Evolutionary conservation across 805 yeast genomes (phyloP).

Genomic region (Maudiozyma saulgeensis): DNA sequence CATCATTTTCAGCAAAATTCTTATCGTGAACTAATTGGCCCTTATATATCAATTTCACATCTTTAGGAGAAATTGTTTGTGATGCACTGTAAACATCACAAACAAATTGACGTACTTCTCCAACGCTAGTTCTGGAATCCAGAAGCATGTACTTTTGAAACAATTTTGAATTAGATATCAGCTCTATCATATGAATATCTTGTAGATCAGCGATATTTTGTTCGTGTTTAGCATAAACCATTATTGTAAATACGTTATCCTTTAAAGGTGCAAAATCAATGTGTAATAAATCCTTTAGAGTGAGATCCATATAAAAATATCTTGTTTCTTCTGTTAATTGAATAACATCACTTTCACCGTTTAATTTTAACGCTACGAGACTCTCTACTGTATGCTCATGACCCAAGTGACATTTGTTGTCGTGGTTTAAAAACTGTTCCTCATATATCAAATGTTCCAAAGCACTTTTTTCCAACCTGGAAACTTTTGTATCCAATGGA

Average conservation of each 20-base stretch:
- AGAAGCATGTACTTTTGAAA: conserved; percentile 16
- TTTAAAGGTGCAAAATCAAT: conserved; percentile 31
- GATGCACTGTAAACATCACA: conserved; percentile 19
- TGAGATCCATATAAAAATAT: conserved; percentile 11
- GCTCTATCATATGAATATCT: conserved; percentile 9
- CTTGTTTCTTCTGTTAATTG: conserved; percentile 9
- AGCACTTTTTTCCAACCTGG: conserved; percentile 12
- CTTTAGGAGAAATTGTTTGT: conserved; percentile 10
- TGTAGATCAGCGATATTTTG: conserved; percentile 6
- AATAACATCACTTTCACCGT: conserved; percentile 14
- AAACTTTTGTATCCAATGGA: conserved; percentile 9
- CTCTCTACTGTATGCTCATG: conserved; percentile 12
- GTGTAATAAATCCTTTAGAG: conserved; percentile 23
- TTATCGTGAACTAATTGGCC: conserved; percentile 12
- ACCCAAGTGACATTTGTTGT: conserved; percentile 10
- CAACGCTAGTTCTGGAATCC: conserved; percentile 17
- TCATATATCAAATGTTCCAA: conserved; percentile 10
- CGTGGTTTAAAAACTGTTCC: conserved; percentile 8
- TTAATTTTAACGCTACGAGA: conserved; percentile 15
- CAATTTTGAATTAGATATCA: conserved; percentile 19
- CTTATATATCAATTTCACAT: conserved; percentile 23
- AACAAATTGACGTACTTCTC: conserved; percentile 21
- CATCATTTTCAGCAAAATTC: conserved; percentile 14
- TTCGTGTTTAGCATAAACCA: conserved; percentile 21
- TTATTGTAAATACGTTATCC: conserved; percentile 21